These are phyloP conservation scores for Eutrema heterophyllum DNA, from an alignment of 345 rosid genomes.

Conservation along the genomic window DNA sequence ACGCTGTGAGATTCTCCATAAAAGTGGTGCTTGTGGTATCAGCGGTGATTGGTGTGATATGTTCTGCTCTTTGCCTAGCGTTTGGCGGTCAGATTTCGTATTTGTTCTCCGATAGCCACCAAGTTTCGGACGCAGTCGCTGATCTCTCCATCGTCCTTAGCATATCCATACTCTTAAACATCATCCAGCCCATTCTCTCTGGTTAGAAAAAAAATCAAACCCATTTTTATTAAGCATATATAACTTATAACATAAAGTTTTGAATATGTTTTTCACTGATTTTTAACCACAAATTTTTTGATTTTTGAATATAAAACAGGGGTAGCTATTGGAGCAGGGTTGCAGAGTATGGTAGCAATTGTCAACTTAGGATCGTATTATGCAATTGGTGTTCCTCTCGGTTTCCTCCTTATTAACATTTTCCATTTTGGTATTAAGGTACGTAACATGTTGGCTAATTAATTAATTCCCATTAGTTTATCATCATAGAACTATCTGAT, in stretches of 20 bases:
- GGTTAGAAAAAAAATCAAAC: slow-evolving; percentile 25
- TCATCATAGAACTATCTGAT: background rate
- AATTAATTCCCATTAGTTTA: background rate
- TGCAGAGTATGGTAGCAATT: slow-evolving; percentile 38
- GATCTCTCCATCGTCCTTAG: slow-evolving; percentile 54
- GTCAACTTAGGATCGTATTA: slow-evolving; percentile 51
- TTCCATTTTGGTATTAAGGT: slow-evolving; percentile 39
- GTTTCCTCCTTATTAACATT: slow-evolving; percentile 31
- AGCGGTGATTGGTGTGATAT: slow-evolving; percentile 35
- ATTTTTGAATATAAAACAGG: slow-evolving; percentile 30
- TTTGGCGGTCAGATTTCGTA: slow-evolving; percentile 41
- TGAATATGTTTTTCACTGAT: background rate
- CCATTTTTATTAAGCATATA: background rate
- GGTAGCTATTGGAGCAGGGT: slow-evolving; percentile 47
- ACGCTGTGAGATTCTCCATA: slow-evolving; percentile 49
- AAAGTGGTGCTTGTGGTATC: slow-evolving; percentile 40
- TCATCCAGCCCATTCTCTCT: slow-evolving; percentile 56
- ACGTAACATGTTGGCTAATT: background rate
- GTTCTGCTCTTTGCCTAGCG: slow-evolving; percentile 34
- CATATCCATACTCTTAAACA: slow-evolving; percentile 56
- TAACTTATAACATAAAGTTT: background rate
- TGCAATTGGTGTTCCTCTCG: slow-evolving; percentile 42
- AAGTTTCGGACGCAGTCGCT: slow-evolving; percentile 42
- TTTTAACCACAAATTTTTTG: background rate
- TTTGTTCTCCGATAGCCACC: slow-evolving; percentile 35